These are phyloP conservation scores for Volvox carteri DNA, from an alignment of 163 green algal genomes.

Conservation along the genomic window DNA sequence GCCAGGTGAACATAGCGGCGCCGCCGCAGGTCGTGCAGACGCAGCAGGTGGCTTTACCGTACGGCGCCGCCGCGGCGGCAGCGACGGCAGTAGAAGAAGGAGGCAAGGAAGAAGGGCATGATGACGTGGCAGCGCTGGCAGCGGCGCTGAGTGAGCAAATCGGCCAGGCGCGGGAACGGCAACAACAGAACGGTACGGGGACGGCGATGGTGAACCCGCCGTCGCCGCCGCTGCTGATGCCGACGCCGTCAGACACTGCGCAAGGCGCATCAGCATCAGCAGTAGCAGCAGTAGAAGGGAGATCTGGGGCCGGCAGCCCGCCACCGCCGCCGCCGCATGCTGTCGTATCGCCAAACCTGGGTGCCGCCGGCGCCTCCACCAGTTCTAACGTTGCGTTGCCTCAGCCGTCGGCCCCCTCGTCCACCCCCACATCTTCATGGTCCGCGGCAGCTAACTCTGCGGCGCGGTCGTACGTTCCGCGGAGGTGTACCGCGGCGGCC, in stretches of 20 bases:
- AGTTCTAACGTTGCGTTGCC: no score
- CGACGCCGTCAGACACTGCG: no score
- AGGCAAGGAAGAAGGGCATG: background rate
- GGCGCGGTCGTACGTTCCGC: background rate
- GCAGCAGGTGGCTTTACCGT: background rate
- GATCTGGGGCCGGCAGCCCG: background rate
- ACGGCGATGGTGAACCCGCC: background rate
- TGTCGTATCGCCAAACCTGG: no score
- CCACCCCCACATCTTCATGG: no score
- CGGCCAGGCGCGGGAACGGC: background rate
- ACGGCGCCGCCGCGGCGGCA: background rate
- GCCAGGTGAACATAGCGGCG: background rate
- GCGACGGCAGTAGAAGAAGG: background rate
- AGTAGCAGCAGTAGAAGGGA: background rate
- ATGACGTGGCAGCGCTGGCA: slow-evolving; percentile 5
- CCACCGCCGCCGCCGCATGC: background rate
- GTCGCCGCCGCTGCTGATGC: background rate
- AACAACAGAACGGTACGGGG: background rate
- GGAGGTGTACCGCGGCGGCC: background rate
- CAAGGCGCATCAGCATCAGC: background rate
- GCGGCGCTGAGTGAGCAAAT: background rate
- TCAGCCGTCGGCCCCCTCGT: no score
- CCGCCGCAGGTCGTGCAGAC: background rate
- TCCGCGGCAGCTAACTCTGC: background rate
- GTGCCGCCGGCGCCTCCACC: no score